These are phyloP conservation scores for Teratosphaeriaceae sp. DNA, from an alignment of 2,329 filamentous ascomycete species.

Conservation along the genomic window DNA sequence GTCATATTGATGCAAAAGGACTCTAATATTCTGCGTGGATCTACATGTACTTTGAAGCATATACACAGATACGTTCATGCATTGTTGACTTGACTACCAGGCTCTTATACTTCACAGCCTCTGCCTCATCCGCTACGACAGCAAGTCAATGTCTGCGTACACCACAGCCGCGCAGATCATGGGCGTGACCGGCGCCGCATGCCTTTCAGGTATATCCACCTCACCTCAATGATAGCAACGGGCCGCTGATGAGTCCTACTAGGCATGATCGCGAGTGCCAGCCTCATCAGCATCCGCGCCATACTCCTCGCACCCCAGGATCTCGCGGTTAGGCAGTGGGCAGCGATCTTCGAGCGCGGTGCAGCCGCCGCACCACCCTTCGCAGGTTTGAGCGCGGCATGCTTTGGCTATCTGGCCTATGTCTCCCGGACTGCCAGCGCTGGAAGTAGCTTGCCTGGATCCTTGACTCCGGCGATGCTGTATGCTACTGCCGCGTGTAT, in stretches of 20 bases:
- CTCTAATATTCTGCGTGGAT: too few species aligned
- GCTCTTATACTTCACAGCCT: neutral
- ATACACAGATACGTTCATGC: too few species aligned
- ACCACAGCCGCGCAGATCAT: neutral
- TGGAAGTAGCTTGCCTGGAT: neutral
- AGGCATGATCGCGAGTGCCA: conserved; percentile 14
- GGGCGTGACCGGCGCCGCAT: conserved; percentile 1
- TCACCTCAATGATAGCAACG: neutral
- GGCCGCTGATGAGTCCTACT: too few species aligned
- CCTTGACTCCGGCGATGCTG: conserved; percentile 8
- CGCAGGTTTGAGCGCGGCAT: conserved; percentile 13
- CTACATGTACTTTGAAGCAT: too few species aligned
- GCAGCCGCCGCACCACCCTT: conserved; percentile 13
- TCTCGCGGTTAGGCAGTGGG: conserved; percentile 20
- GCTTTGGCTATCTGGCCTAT: conserved; percentile 17
- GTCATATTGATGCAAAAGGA: too few species aligned
- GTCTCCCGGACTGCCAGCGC: conserved; percentile 9
- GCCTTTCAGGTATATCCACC: conserved; percentile 1
- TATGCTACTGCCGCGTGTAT: conserved; percentile 18
- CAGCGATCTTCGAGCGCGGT: conserved; percentile 16
- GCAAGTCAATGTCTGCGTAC: neutral
- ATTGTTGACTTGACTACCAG: neutral
- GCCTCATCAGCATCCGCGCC: conserved; percentile 15
- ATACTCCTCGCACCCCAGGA: conserved; percentile 12
- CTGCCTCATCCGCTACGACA: neutral